These are phyloP conservation scores for Metschnikowia bowlesiae DNA, from an alignment of 805 yeast genomes.

Conservation along the genomic window DNA sequence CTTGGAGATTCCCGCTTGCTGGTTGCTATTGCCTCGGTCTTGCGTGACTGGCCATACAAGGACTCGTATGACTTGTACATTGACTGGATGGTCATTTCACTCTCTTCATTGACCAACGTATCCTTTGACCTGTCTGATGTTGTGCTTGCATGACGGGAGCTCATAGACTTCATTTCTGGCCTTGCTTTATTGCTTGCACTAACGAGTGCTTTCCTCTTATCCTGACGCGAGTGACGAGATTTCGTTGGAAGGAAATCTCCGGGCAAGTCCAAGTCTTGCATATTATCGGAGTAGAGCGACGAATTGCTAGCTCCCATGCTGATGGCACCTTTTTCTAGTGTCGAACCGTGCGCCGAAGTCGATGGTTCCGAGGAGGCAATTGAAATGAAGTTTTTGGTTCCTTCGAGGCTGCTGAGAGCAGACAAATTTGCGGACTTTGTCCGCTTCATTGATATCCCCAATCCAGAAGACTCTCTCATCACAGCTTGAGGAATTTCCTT, in stretches of 20 bases:
- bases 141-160: conserved; percentile 2
- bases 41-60: conserved; percentile 7
- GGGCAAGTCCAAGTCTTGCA: conserved; percentile 15
- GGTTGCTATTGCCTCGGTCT: not conserved
- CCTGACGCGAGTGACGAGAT: conserved; percentile 1
- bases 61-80: conserved; percentile 25
- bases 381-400: conserved; percentile 17
- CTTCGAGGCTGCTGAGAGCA: not conserved
- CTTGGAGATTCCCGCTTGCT: conserved; percentile 2
- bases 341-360: conserved; percentile 18
- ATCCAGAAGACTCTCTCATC: conserved; percentile 25
- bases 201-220: not conserved
- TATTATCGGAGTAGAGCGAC: conserved; percentile 20
- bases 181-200: not conserved
- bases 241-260: conserved; percentile 7
- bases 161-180: not conserved
- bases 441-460: conserved; percentile 12
- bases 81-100: conserved; percentile 19
- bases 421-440: not conserved
- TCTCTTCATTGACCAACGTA: conserved; percentile 20
- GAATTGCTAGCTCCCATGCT: conserved; percentile 17
- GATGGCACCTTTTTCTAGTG: conserved; percentile 22
- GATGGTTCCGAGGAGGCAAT: conserved; percentile 17
- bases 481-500: conserved; percentile 21
- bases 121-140: conserved; percentile 20